Evolutionary conservation across 306 rosid species (phyloP).

Genomic region (Lathyrus tuberosus): DNA sequence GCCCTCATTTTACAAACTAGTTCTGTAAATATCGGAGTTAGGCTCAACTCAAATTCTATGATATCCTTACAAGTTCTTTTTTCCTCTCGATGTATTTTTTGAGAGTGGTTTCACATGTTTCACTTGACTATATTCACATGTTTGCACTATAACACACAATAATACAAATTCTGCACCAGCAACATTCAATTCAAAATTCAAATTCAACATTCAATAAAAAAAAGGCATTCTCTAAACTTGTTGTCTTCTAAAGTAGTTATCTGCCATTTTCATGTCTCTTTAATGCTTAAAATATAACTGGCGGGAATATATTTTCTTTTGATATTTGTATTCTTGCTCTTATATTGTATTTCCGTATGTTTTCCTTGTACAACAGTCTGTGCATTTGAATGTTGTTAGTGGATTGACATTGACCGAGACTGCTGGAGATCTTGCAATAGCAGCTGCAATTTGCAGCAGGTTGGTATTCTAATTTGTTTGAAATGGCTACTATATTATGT

Average conservation of each 20-base stretch:
- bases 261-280: conserved; percentile 16
- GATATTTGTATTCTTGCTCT: conserved; percentile 26
- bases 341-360: conserved; percentile 19
- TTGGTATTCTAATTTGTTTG: conserved; percentile 39
- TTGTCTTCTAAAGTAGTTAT: conserved; percentile 18
- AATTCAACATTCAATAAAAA: too few species aligned
- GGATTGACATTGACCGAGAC: conserved; percentile 77
- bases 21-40: too few species aligned
- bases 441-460: conserved; percentile 99
- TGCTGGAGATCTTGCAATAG: conserved; percentile 96
- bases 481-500: conserved; percentile 19
- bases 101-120: too few species aligned
- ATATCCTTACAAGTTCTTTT: too few species aligned
- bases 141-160: too few species aligned
- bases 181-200: too few species aligned
- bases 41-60: too few species aligned
- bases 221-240: too few species aligned
- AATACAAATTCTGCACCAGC: too few species aligned
- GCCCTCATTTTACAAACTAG: too few species aligned
- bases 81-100: too few species aligned
- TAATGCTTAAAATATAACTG: conserved; percentile 22
- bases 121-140: too few species aligned
- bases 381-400: conserved; percentile 78
- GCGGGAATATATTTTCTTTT: conserved; percentile 13
- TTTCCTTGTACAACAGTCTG: conserved; percentile 50